Conservation (phyloP, 805 yeast genomes). For the Nakazawaea populi region DNA sequence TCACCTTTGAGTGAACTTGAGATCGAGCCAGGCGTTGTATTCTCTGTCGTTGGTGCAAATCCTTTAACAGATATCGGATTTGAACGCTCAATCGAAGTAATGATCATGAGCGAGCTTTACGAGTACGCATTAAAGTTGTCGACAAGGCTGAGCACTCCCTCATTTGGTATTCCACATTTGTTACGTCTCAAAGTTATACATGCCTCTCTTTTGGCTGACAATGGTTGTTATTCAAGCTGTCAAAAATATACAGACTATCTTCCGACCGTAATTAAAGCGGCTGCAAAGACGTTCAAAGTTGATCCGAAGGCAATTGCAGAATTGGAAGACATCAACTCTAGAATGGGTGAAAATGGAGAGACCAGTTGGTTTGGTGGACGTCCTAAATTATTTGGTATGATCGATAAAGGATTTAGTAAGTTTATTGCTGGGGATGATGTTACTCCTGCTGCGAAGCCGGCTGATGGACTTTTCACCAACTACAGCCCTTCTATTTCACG, state of each 20-base stretch:
- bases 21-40: conserved; percentile 24
- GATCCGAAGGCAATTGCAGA: conserved; percentile 27
- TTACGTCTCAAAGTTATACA: conserved; percentile 45
- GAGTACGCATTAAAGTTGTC: conserved; percentile 44
- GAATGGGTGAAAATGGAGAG: conserved; percentile 39
- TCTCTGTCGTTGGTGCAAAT: conserved; percentile 32
- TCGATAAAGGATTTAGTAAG: conserved; percentile 73
- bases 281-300: conserved; percentile 28
- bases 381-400: conserved; percentile 77
- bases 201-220: conserved; percentile 65
- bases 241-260: conserved; percentile 57
- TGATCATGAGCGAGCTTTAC: conserved; percentile 62
- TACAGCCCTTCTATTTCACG: conserved; percentile 68
- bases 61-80: not conserved
- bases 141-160: conserved; percentile 20
- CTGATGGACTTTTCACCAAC: conserved; percentile 60
- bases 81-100: conserved; percentile 27
- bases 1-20: conserved; percentile 33
- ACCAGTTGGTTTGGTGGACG: conserved; percentile 68
- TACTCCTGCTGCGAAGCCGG: conserved; percentile 16
- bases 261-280: conserved; percentile 29
- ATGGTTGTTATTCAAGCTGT: conserved; percentile 52
- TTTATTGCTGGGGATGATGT: conserved; percentile 83
- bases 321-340: conserved; percentile 34
- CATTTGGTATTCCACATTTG: conserved; percentile 40